Conservation (phyloP, 2,329 filamentous ascomycete species). For the Phialemoniopsis sp. region DNA sequence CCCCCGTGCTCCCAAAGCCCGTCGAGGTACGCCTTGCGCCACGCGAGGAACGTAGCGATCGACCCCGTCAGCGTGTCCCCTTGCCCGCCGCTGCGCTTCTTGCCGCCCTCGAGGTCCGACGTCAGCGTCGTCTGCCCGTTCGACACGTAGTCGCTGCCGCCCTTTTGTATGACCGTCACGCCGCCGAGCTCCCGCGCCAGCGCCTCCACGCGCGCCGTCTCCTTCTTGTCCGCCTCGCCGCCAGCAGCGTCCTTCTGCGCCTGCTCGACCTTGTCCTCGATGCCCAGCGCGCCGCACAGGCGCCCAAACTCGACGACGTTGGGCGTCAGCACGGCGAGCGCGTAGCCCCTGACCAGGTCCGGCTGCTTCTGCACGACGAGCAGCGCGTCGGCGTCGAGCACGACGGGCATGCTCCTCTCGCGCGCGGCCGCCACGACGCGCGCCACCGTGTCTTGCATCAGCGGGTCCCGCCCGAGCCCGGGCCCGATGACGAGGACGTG, state of each 20-base stretch:
- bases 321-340: slow-evolving; percentile 82
- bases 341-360: slow-evolving; percentile 74
- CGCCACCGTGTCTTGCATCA: slow-evolving; percentile 85
- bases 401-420: slow-evolving; percentile 68
- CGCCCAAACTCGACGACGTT: slow-evolving; percentile 92
- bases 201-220: slow-evolving; percentile 51
- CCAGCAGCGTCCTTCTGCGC: slow-evolving; percentile 16
- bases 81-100: slow-evolving; percentile 90
- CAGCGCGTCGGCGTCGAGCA: slow-evolving; percentile 89
- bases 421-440: slow-evolving; percentile 76
- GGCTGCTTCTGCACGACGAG: slow-evolving; percentile 72
- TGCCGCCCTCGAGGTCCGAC: slow-evolving; percentile 73
- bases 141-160: slow-evolving; percentile 68
- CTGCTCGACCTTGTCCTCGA: slow-evolving; percentile 49
- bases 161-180: slow-evolving; percentile 90
- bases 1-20: slow-evolving; percentile 67
- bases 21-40: slow-evolving; percentile 83
- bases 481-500: slow-evolving; percentile 93
- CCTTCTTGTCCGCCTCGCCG: slow-evolving; percentile 19
- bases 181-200: slow-evolving; percentile 76
- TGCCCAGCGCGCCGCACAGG: slow-evolving; percentile 69
- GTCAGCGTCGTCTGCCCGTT: slow-evolving; percentile 65
- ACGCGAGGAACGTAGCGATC: slow-evolving; percentile 83
- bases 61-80: slow-evolving; percentile 92
- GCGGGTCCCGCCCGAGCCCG: slow-evolving; percentile 79